phyloP scores from a whole-genome alignment of 2,329 filamentous ascomycete genomes.

The Zymoseptoria brevis region DNA sequence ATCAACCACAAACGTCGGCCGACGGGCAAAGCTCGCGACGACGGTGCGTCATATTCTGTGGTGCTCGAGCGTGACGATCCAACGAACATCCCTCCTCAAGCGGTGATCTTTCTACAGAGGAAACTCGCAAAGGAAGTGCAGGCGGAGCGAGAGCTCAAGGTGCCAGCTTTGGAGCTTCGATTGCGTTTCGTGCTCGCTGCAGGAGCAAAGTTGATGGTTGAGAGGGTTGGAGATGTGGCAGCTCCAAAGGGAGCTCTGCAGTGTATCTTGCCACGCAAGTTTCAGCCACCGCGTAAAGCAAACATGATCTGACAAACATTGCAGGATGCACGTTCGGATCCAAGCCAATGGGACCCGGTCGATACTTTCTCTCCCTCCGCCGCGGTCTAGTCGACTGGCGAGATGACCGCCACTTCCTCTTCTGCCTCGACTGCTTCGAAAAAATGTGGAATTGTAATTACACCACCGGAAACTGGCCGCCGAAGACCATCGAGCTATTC shows the following conservation, averaged over 20 bases:
- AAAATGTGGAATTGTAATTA: slow-evolving; percentile 1
- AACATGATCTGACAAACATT: not conserved
- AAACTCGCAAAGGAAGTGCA: not conserved
- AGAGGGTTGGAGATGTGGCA: not conserved
- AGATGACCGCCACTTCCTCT: slow-evolving; percentile 1
- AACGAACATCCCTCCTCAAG: not conserved
- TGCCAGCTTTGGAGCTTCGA: not conserved
- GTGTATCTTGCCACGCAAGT: slow-evolving; percentile 4
- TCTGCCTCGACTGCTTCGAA: slow-evolving; percentile 16
- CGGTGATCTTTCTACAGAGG: not conserved
- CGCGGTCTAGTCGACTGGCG: not conserved
- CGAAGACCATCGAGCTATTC: not conserved
- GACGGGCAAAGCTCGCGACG: not conserved
- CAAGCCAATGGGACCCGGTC: slow-evolving; percentile 4
- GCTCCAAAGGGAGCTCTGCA: not conserved
- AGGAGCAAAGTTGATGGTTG: slow-evolving; percentile 2
- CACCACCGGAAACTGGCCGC: not conserved
- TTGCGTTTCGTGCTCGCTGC: not conserved
- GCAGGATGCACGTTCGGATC: slow-evolving; percentile 2
- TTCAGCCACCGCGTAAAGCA: not conserved
- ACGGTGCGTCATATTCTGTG: slow-evolving; percentile 11
- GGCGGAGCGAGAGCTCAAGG: not conserved
- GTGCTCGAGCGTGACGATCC: slow-evolving; percentile 7
- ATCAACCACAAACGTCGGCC: slow-evolving; percentile 7
- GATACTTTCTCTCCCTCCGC: slow-evolving; percentile 2